phyloP scores from a whole-genome alignment of 2,329 filamentous ascomycete species.

The Cordyceps javanica region DNA sequence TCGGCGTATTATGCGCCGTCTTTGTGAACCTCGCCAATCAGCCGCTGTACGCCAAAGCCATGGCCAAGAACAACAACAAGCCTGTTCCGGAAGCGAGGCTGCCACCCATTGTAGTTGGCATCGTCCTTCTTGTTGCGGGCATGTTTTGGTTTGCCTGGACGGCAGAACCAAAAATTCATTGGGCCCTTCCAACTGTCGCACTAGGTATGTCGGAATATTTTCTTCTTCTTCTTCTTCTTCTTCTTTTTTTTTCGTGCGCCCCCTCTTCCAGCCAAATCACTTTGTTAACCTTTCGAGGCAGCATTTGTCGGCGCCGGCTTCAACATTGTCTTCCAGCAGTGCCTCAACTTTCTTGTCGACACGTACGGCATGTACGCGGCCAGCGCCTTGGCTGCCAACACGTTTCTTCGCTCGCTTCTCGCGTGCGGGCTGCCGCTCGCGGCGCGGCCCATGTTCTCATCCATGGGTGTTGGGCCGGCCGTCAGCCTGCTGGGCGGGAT shows the following conservation, averaged over 20 bases:
- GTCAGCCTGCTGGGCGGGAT: slow-evolving; percentile 41
- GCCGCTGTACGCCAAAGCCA: slow-evolving; percentile 30
- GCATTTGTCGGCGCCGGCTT: slow-evolving; percentile 29
- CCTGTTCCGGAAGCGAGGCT: slow-evolving; percentile 47
- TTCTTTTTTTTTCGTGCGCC: no score
- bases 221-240: slow-evolving; percentile 21
- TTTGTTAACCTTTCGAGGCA: slow-evolving; percentile 36
- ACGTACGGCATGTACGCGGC: slow-evolving; percentile 53
- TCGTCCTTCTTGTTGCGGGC: slow-evolving; percentile 46
- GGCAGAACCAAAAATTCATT: slow-evolving; percentile 34
- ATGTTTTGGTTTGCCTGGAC: slow-evolving; percentile 61
- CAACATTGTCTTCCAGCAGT: slow-evolving; percentile 44
- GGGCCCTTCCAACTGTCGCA: slow-evolving; percentile 9
- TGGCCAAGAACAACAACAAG: slow-evolving; percentile 29
- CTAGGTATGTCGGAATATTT: neutral
- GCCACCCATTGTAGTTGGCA: slow-evolving; percentile 50
- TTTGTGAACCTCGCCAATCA: slow-evolving; percentile 36
- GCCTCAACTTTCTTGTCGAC: slow-evolving; percentile 50
- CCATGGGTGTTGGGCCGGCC: slow-evolving; percentile 56
- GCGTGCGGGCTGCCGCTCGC: slow-evolving; percentile 55
- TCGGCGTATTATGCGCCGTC: slow-evolving; percentile 42
- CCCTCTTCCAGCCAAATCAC: no score
- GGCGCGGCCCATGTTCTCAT: slow-evolving; percentile 52
- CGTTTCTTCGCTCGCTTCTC: slow-evolving; percentile 43
- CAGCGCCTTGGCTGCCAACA: slow-evolving; percentile 58